Percentiles rank a stretch among this genome's conserved stretches.
Evolutionary conservation across 2,329 filamentous ascomycete species (phyloP).

Genomic region (Cladophialophora carrionii): DNA sequence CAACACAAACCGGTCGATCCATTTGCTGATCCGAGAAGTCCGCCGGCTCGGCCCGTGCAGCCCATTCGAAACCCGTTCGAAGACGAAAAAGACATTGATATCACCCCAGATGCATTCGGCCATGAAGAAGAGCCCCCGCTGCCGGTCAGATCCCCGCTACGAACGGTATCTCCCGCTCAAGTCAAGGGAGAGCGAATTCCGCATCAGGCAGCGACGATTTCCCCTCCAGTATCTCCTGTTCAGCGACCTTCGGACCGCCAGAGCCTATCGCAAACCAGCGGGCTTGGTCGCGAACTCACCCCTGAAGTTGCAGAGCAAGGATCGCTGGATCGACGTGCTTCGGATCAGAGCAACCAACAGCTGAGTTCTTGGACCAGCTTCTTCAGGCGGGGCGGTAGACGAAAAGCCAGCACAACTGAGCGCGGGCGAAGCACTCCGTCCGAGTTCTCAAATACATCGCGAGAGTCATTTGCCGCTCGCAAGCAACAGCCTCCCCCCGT

Average conservation of each 20-base stretch:
- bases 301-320: constrained; percentile 58
- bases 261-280: constrained; percentile 58
- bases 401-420: constrained; percentile 59
- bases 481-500: constrained; percentile 51
- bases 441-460: constrained; percentile 89
- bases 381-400: constrained; percentile 66
- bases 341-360: constrained; percentile 56
- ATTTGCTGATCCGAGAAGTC: constrained; percentile 29
- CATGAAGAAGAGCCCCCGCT: constrained; percentile 29
- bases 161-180: constrained; percentile 29
- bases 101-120: constrained; percentile 32
- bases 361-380: constrained; percentile 68
- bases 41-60: constrained; percentile 11
- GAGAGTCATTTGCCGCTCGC: constrained; percentile 75
- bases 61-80: constrained; percentile 38
- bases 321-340: constrained; percentile 58
- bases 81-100: constrained; percentile 38
- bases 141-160: constrained; percentile 33
- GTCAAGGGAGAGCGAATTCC: constrained; percentile 19
- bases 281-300: constrained; percentile 55
- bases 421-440: constrained; percentile 61
- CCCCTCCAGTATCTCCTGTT: constrained; percentile 51
- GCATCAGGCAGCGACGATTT: constrained; percentile 48
- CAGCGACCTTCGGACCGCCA: constrained; percentile 54
- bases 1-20: constrained; percentile 14